phyloP scores from a whole-genome alignment of 768 basidiomycete genomes.

The Amanita muscaria region DNA sequence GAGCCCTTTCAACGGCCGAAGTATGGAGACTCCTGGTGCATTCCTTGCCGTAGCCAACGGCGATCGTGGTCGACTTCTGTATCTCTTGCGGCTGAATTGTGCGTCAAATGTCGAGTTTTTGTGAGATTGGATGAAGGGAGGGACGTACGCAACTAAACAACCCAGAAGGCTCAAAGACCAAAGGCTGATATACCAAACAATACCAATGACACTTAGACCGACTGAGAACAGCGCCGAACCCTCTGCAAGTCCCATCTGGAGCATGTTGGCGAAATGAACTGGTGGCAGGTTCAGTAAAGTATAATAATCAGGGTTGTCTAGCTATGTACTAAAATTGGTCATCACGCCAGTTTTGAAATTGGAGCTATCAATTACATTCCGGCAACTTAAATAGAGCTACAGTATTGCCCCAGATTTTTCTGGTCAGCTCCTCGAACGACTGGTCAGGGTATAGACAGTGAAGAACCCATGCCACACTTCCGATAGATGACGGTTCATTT shows the following conservation, averaged over 20 bases:
- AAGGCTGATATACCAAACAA: constrained; percentile 52
- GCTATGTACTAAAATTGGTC: too few species aligned
- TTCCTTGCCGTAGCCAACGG: constrained; percentile 40
- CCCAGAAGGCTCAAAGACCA: constrained; percentile 66
- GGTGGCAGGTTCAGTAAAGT: not conserved
- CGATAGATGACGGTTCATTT: constrained; percentile 62
- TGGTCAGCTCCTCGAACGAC: constrained; percentile 44
- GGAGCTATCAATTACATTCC: constrained; percentile 16
- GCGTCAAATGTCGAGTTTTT: not conserved
- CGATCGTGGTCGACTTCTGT: constrained; percentile 57
- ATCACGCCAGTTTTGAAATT: too few species aligned
- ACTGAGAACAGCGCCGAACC: not conserved
- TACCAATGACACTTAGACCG: constrained; percentile 23
- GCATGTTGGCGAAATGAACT: not conserved
- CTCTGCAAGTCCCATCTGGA: not conserved
- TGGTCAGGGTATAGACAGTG: constrained; percentile 33
- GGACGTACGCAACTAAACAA: constrained; percentile 58
- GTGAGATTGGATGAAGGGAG: constrained; percentile 1
- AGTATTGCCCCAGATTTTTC: constrained; percentile 57
- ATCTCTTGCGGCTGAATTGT: constrained; percentile 57
- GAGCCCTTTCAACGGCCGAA: constrained; percentile 90
- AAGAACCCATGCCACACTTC: constrained; percentile 68
- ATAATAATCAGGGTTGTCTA: too few species aligned
- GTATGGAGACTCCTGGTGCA: constrained; percentile 85
- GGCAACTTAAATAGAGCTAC: constrained; percentile 47